A percentile compares a stretch with the other conserved stretches of the same genome.
Evolutionary conservation across 768 basidiomycete species (phyloP).

Genomic region (Amanita pseudoporphyria): DNA sequence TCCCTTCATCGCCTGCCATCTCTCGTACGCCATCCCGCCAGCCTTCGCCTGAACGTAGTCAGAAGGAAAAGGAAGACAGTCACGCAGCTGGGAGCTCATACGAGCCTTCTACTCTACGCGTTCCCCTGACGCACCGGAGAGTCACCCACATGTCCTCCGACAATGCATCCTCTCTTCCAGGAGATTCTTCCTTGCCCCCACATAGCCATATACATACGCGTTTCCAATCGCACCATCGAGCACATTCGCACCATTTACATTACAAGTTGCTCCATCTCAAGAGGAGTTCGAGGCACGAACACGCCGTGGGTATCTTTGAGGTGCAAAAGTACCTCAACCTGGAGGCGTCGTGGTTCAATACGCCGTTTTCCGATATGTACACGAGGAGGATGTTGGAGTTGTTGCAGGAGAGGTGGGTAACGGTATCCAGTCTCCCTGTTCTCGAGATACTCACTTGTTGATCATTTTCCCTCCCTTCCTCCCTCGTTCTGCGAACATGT

Average conservation of each 20-base stretch:
- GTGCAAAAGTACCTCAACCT: constrained; percentile 61
- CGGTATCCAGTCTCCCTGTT: background rate
- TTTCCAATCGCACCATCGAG: constrained; percentile 15
- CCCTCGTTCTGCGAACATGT: too few relatives aligned
- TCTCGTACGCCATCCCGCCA: constrained; percentile 17
- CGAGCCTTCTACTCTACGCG: background rate
- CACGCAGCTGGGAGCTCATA: background rate
- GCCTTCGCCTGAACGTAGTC: constrained; percentile 15
- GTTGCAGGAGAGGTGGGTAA: constrained; percentile 31
- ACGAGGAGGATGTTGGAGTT: constrained; percentile 34
- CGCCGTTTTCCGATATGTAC: constrained; percentile 35
- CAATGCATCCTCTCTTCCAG: background rate
- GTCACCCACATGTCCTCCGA: background rate
- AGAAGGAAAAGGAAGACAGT: background rate
- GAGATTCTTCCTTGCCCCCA: background rate
- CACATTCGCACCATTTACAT: constrained; percentile 17
- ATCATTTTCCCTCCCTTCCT: background rate
- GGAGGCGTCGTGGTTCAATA: constrained; percentile 43
- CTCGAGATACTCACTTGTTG: background rate
- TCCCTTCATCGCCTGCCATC: constrained; percentile 17
- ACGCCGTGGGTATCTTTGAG: constrained; percentile 66
- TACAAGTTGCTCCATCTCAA: constrained; percentile 28
- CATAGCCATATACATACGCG: constrained; percentile 1
- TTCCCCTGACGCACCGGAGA: background rate
- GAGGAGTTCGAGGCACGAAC: constrained; percentile 26